Conservation (phyloP, 2,329 filamentous ascomycete species). For the Arthrobotrys entomopaga region DNA sequence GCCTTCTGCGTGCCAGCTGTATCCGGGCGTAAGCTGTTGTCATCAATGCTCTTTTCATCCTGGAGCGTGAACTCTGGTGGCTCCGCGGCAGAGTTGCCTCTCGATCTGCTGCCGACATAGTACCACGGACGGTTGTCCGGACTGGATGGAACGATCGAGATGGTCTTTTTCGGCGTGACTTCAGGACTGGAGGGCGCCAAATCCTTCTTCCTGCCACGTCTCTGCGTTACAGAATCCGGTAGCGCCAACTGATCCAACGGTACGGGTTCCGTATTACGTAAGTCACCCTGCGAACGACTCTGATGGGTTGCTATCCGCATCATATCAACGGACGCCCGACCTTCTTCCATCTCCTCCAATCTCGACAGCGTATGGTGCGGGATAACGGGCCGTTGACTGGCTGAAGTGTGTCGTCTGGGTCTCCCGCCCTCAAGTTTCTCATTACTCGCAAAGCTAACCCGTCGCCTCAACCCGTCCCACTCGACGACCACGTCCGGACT, state of each 20-base stretch:
- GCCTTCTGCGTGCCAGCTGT: slow-evolving; percentile 65
- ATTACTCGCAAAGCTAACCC: slow-evolving; percentile 62
- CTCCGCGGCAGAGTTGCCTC: slow-evolving; percentile 49
- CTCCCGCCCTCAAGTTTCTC: slow-evolving; percentile 47
- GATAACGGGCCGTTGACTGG: slow-evolving; percentile 61
- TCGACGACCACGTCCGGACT: slow-evolving; percentile 77
- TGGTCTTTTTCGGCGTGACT: slow-evolving; percentile 36
- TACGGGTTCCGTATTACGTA: slow-evolving; percentile 61
- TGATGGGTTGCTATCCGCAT: slow-evolving; percentile 50
- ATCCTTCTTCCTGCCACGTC: slow-evolving; percentile 3
- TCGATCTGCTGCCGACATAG: slow-evolving; percentile 55
- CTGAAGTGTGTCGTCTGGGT: slow-evolving; percentile 66
- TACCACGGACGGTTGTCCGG: slow-evolving; percentile 60
- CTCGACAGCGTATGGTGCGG: slow-evolving; percentile 24
- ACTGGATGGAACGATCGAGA: slow-evolving; percentile 57
- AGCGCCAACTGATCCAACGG: slow-evolving; percentile 58
- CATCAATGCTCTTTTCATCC: slow-evolving; percentile 34
- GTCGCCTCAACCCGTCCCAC: slow-evolving; percentile 88
- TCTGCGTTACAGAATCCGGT: slow-evolving; percentile 46
- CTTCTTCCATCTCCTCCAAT: slow-evolving; percentile 55
- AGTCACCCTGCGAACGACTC: slow-evolving; percentile 54
- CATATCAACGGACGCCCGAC: slow-evolving; percentile 48
- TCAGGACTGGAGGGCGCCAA: slow-evolving; percentile 18
- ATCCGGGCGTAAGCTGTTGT: slow-evolving; percentile 56
- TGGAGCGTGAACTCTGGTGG: slow-evolving; percentile 61